Evolutionary conservation across 2,329 filamentous ascomycete genomes (phyloP).

Genomic region (Ceratocystis destructans): DNA sequence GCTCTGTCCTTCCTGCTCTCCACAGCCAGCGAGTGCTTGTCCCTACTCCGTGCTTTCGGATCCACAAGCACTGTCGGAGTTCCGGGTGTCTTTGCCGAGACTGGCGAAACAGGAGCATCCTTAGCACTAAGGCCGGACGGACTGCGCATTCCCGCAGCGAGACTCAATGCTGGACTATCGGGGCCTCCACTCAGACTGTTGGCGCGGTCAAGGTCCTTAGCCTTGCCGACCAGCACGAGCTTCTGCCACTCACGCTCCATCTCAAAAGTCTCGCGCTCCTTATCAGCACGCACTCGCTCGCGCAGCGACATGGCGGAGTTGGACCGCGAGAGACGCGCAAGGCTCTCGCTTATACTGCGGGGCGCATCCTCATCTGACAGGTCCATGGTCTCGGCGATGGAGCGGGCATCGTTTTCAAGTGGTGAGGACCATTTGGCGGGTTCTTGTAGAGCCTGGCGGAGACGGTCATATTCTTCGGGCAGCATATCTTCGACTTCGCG

Average conservation of each 20-base stretch:
- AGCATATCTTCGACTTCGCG: conserved; percentile 14
- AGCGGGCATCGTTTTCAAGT: conserved; percentile 13
- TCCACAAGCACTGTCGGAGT: background rate
- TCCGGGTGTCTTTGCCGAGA: background rate
- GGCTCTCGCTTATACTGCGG: conserved; percentile 14
- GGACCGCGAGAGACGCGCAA: conserved; percentile 13
- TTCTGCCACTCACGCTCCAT: conserved; percentile 19
- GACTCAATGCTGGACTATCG: background rate
- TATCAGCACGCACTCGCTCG: conserved; percentile 16
- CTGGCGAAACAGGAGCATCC: background rate
- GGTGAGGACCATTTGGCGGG: conserved; percentile 10
- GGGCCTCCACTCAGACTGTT: background rate
- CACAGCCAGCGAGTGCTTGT: background rate
- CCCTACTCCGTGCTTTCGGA: background rate
- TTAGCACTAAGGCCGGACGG: conserved; percentile 2
- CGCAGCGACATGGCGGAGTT: conserved; percentile 11
- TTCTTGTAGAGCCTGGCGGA: conserved; percentile 20
- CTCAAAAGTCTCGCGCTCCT: conserved; percentile 20
- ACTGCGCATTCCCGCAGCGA: conserved; percentile 13
- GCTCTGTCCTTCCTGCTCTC: background rate
- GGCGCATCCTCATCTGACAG: conserved; percentile 14
- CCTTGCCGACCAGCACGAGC: conserved; percentile 11
- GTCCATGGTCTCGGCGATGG: conserved; percentile 18
- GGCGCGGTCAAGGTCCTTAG: conserved; percentile 7
- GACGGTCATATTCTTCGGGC: conserved; percentile 15